Evolutionary conservation across 2,329 filamentous ascomycete species (phyloP).

Genomic region (Monosporascus sp.): DNA sequence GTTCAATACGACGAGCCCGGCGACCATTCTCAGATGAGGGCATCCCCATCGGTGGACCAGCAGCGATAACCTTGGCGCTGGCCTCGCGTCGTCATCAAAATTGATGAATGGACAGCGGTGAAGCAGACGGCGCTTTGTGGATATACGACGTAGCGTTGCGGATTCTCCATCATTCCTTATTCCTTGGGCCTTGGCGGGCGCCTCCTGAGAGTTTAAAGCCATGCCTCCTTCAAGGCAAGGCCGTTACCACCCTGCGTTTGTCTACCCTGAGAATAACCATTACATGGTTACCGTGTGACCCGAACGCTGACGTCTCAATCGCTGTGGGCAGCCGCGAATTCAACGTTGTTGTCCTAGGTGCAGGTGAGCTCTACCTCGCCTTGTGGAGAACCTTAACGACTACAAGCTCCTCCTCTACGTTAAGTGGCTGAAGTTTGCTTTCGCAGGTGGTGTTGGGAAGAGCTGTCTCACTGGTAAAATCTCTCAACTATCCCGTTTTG

Average conservation of each 20-base stretch:
- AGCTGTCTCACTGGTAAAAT: slow-evolving; percentile 79
- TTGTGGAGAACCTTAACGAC: not conserved
- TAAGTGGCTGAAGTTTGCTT: slow-evolving; percentile 13
- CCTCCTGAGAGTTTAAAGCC: slow-evolving; percentile 2
- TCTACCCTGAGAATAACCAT: slow-evolving; percentile 10
- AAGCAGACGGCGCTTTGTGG: not conserved
- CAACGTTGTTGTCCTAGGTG: slow-evolving; percentile 76
- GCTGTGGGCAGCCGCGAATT: slow-evolving; percentile 60
- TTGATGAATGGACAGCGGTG: not conserved
- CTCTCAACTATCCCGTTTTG: slow-evolving; percentile 15
- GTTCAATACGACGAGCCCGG: not conserved
- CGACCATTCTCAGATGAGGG: not conserved
- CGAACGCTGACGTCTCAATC: slow-evolving; percentile 18
- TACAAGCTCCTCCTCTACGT: slow-evolving; percentile 5
- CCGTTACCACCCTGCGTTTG: slow-evolving; percentile 27
- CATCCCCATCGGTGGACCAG: not conserved
- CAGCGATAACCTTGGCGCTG: not conserved
- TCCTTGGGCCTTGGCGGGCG: not conserved
- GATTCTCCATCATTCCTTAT: not conserved
- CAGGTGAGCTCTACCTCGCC: slow-evolving; percentile 49
- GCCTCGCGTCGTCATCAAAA: not conserved
- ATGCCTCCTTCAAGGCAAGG: slow-evolving; percentile 24
- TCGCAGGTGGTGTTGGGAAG: slow-evolving; percentile 78
- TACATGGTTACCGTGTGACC: slow-evolving; percentile 4
- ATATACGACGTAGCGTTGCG: not conserved